Evolutionary conservation across 805 yeast genomes (phyloP).

Genomic region (Candida sanyiensis): DNA sequence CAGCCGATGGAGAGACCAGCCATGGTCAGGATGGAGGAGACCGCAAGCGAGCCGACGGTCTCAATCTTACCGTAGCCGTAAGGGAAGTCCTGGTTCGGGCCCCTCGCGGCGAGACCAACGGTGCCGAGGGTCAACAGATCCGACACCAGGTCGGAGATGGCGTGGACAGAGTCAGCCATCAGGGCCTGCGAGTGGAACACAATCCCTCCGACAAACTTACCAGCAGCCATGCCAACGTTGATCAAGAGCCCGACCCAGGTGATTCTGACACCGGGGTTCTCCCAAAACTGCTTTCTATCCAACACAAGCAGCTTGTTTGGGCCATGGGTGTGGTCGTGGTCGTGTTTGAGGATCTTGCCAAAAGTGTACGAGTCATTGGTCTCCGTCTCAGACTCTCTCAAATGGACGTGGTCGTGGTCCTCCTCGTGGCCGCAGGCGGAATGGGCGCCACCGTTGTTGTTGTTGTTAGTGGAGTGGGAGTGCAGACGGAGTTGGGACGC

Average conservation of each 20-base stretch:
- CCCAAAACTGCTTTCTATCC: slow-evolving; percentile 39
- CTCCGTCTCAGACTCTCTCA: slow-evolving; percentile 39
- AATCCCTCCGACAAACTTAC: slow-evolving; percentile 85
- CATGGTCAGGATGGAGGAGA: slow-evolving; percentile 70
- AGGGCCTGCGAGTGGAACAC: slow-evolving; percentile 92
- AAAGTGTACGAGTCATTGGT: slow-evolving; percentile 34
- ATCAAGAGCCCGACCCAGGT: slow-evolving; percentile 87
- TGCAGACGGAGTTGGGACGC: slow-evolving; percentile 21
- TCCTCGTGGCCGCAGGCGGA: slow-evolving; percentile 6
- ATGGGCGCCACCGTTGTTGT: slow-evolving; percentile 17
- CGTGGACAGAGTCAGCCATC: slow-evolving; percentile 92
- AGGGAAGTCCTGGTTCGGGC: slow-evolving; percentile 61
- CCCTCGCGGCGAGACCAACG: slow-evolving; percentile 64
- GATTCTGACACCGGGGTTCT: slow-evolving; percentile 84
- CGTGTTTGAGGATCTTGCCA: slow-evolving; percentile 29
- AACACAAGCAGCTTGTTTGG: slow-evolving; percentile 29
- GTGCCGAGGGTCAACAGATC: slow-evolving; percentile 88
- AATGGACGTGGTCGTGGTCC: slow-evolving; percentile 36
- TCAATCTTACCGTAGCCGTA: slow-evolving; percentile 91
- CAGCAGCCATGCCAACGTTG: slow-evolving; percentile 78
- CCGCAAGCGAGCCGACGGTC: slow-evolving; percentile 86
- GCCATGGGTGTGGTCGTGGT: slow-evolving; percentile 33
- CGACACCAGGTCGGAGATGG: slow-evolving; percentile 82
- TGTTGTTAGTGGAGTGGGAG: slow-evolving; percentile 23
- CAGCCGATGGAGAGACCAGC: slow-evolving; percentile 93